phyloP scores from a whole-genome alignment of 805 yeast species.

The Candida stauntonica region DNA sequence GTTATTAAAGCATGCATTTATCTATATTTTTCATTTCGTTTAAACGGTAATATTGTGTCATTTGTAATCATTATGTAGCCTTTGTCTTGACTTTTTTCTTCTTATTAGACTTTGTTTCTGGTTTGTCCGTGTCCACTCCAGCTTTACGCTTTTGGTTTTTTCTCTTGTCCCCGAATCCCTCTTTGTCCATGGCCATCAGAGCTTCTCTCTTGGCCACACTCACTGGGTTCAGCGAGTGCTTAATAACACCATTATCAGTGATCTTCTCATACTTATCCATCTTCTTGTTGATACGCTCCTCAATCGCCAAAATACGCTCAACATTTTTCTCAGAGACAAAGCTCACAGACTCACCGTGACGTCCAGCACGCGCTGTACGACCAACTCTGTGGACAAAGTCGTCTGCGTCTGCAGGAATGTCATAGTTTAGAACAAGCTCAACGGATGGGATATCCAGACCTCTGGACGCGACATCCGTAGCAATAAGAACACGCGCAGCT shows the following conservation, averaged over 20 bases:
- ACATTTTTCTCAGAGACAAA: conserved; percentile 86
- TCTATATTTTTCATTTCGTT: conserved; percentile 1
- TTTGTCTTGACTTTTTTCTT: conserved; percentile 5
- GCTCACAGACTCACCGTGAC: conserved; percentile 77
- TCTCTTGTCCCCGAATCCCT: conserved; percentile 75
- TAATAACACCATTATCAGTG: conserved; percentile 73
- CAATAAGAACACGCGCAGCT: conserved; percentile 88
- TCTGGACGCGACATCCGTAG: conserved; percentile 97
- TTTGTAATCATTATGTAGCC: conserved; percentile 1
- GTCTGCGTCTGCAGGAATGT: conserved; percentile 93
- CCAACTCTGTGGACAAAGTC: conserved; percentile 97
- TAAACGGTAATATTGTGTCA: conserved; percentile 1
- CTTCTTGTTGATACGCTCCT: conserved; percentile 73
- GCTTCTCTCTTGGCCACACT: conserved; percentile 88
- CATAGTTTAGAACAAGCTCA: conserved; percentile 84
- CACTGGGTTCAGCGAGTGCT: conserved; percentile 61
- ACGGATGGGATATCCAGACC: conserved; percentile 96
- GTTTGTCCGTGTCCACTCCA: conserved; percentile 4
- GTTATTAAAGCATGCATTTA: conserved; percentile 36
- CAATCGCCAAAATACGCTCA: conserved; percentile 75
- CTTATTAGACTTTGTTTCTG: conserved; percentile 9
- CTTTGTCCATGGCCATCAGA: conserved; percentile 88
- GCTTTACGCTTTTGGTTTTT: conserved; percentile 42
- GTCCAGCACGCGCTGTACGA: conserved; percentile 98
- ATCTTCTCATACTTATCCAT: conserved; percentile 72